A percentile compares a stretch with the other conserved stretches of the same genome.
Conservation (phyloP, 441 rosid species). For the Geranium incanum region DNA sequence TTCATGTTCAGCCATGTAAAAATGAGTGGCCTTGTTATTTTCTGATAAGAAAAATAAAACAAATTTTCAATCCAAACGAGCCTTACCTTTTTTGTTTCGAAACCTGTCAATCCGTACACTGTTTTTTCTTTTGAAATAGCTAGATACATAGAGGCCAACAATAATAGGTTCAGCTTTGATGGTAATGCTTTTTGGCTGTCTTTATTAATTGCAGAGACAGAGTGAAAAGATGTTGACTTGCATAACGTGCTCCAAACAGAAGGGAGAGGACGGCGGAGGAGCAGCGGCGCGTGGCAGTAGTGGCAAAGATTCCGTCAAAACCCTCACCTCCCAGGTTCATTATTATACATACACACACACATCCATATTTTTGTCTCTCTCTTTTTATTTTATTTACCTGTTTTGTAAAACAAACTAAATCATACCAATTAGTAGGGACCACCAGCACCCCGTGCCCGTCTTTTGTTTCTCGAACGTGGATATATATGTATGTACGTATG, state of each 20-base stretch:
- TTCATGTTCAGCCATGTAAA: not conserved
- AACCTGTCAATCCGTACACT: not conserved
- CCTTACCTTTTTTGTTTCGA: too few relatives aligned
- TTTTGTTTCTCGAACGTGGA: too few relatives aligned
- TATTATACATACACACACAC: too few relatives aligned
- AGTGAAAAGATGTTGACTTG: slow-evolving; percentile 71
- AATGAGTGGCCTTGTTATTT: too few relatives aligned
- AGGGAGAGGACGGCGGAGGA: slow-evolving; percentile 47
- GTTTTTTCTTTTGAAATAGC: not conserved
- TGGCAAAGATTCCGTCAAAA: slow-evolving; percentile 94
- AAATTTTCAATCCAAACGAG: too few relatives aligned
- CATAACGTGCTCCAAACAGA: slow-evolving; percentile 76
- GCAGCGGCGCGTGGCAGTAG: slow-evolving; percentile 65
- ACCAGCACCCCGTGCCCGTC: too few relatives aligned
- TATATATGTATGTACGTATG: too few relatives aligned
- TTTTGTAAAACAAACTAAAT: too few relatives aligned
- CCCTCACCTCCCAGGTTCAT: slow-evolving; percentile 86
- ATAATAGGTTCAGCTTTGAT: too few relatives aligned
- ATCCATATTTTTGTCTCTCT: slow-evolving; percentile 14
- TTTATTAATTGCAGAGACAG: not conserved
- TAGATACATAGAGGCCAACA: too few relatives aligned
- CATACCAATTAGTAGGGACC: too few relatives aligned
- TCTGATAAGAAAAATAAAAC: not conserved
- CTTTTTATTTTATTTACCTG: not conserved
- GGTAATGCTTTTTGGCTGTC: too few relatives aligned